A percentile compares a stretch with the other conserved stretches of the same genome.
Evolutionary conservation across 495 filamentous ascomycete species (phyloP).

Genomic region (Hypoxylon lenormandii): DNA sequence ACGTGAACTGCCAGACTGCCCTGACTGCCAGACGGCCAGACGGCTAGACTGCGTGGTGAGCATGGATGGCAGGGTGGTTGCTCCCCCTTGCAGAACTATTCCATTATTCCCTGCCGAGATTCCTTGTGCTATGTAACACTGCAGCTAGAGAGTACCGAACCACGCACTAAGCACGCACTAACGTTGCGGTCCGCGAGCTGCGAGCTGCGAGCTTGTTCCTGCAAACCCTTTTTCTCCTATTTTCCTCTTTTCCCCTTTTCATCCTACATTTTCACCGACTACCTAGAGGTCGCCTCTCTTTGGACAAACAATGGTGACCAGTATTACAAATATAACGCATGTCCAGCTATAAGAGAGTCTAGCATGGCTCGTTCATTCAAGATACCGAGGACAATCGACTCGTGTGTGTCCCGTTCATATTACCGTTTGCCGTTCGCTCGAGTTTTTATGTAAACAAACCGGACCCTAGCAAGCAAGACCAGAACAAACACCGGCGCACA

Average conservation of each 20-base stretch:
- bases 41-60: no score
- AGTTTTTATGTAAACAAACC: constrained; percentile 23
- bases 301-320: no score
- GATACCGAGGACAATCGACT: background rate
- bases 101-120: constrained; percentile 15
- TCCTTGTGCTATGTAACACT: constrained; percentile 15
- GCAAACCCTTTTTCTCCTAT: no score
- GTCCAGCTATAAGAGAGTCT: background rate
- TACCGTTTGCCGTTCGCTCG: background rate
- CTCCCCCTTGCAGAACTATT: constrained; percentile 36
- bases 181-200: no score
- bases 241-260: background rate
- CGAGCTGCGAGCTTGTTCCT: no score
- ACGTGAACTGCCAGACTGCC: background rate
- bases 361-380: background rate
- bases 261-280: no score
- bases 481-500: constrained; percentile 19
- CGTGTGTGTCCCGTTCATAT: background rate
- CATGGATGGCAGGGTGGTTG: constrained; percentile 10
- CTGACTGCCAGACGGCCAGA: no score
- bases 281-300: no score
- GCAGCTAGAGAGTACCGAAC: constrained; percentile 19
- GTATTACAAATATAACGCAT: background rate
- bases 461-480: constrained; percentile 5
- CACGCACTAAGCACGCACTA: background rate